Conservation (phyloP, 169 alveolate species). For the Eimeria necatrix region DNA sequence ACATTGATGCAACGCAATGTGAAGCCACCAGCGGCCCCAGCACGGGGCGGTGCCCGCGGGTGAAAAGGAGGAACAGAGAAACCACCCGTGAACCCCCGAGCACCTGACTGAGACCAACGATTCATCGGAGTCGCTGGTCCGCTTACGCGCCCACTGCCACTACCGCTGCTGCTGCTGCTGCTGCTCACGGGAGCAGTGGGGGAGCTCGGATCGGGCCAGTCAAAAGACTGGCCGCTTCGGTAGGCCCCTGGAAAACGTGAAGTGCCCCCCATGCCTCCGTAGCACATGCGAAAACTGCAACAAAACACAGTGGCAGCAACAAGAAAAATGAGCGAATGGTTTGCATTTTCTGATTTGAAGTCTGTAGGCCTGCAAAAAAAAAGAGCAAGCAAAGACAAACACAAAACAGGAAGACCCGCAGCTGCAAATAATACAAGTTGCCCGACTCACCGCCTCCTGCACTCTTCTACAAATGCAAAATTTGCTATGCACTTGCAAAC, state of each 20-base stretch:
- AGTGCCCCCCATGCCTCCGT: constrained; percentile 75
- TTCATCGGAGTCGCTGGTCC: constrained; percentile 40
- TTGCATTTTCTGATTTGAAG: background rate
- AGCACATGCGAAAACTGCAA: constrained; percentile 67
- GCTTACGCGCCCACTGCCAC: constrained; percentile 61
- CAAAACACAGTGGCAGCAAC: background rate
- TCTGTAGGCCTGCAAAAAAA: background rate
- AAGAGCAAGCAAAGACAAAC: background rate
- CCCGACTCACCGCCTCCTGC: constrained; percentile 61
- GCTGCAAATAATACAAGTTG: background rate
- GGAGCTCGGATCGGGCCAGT: constrained; percentile 4
- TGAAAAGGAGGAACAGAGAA: background rate
- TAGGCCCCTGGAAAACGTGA: constrained; percentile 42
- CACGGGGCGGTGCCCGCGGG: constrained; percentile 54
- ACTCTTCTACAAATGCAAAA: constrained; percentile 55
- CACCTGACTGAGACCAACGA: constrained; percentile 51
- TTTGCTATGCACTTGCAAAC: constrained; percentile 55
- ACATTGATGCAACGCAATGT: constrained; percentile 79
- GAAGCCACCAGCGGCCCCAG: constrained; percentile 74
- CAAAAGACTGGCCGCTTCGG: constrained; percentile 64
- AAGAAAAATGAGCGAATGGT: background rate
- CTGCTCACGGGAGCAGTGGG: constrained; percentile 8
- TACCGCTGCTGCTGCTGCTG: constrained; percentile 67
- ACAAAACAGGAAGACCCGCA: background rate
- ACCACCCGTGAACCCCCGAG: constrained; percentile 29